Base-by-base conservation (phyloP, 805 yeast genomes). In the Nakazawaea wyomingensis region DNA sequence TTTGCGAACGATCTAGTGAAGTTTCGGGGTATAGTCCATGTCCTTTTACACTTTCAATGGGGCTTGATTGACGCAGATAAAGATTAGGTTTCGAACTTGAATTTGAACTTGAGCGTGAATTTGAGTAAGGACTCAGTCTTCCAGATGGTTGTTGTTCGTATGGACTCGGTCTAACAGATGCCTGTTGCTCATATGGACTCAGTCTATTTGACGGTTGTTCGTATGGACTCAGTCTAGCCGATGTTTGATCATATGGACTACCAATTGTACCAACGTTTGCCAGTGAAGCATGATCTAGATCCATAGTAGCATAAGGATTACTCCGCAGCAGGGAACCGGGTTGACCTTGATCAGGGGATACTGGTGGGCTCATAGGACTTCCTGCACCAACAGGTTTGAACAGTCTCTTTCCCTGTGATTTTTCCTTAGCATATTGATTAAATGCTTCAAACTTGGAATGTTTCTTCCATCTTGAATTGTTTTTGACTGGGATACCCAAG, bases 361-460 rank as follows among this genome's bases (percentile, higher is more conserved):
- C 17, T 16, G 37, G 31, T 7, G 26, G 21, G 20, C 30, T 35
- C 33, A 18, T 11, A 13, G 24, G 18, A 19, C n/a, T 13, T 4
- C 13, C 20, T 1, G 20, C 26, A 17, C 4, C 30, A 13, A 29
- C 21, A 9, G 41, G 41, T 26, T 11, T n/a, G 16, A 39, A 33
- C n/a, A n/a, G n/a, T n/a, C 18, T 35, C 22, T 24, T 40, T 28
- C 38, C 58, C 57, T 31, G 55, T 51, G 2, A 57, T 54, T 38
- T 59, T 62, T 69, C 73, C 44, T 62, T 64, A 4, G 79, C 74
- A 54, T 60, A 69, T 20, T 64, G 61, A 1, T 69, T 63, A 49
- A 74, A 76, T 5, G 78, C 78, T 22, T 68, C 63, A 56, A 76
- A 68, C 47, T 69, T 65, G 50, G 66, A 63, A 47, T 64, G 62